These are phyloP conservation scores for Arthroderma sp. DNA, from an alignment of 2,329 filamentous ascomycete species.

Conservation along the genomic window DNA sequence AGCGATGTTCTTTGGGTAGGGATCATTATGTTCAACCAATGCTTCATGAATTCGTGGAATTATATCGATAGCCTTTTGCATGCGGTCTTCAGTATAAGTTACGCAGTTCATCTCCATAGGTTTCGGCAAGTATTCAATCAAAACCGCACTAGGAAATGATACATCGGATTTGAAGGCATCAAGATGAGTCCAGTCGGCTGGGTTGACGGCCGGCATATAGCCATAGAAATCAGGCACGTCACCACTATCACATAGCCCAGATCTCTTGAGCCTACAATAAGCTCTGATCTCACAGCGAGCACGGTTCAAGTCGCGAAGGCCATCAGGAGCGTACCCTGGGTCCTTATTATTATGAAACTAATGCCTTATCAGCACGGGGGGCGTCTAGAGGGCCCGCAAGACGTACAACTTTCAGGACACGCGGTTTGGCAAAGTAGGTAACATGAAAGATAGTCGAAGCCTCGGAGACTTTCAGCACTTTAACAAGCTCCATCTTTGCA, in stretches of 20 bases:
- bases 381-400: background rate
- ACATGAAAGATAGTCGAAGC: conserved; percentile 10
- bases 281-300: conserved; percentile 10
- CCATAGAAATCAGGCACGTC: conserved; percentile 10
- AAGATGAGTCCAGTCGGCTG: conserved; percentile 5
- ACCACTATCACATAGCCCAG: conserved; percentile 7
- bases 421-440: conserved; percentile 8
- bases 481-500: conserved; percentile 7
- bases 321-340: conserved; percentile 9
- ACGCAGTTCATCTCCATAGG: conserved; percentile 8
- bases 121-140: conserved; percentile 12
- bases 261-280: conserved; percentile 9
- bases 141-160: conserved; percentile 6
- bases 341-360: conserved; percentile 11
- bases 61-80: conserved; percentile 6
- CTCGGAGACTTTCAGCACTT: conserved; percentile 8
- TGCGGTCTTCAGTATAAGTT: conserved; percentile 9
- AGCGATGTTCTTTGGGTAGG: conserved; percentile 11
- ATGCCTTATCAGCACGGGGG: conserved; percentile 1
- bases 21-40: conserved; percentile 11
- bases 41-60: conserved; percentile 10
- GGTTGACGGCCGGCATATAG: conserved; percentile 6
- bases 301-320: conserved; percentile 10
- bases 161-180: conserved; percentile 6
- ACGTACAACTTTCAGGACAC: conserved; percentile 12